A percentile compares a stretch with the other conserved stretches of the same genome.
phyloP scores from a whole-genome alignment of 2,329 filamentous ascomycete genomes.

The Lasiodiplodia gonubiensis region DNA sequence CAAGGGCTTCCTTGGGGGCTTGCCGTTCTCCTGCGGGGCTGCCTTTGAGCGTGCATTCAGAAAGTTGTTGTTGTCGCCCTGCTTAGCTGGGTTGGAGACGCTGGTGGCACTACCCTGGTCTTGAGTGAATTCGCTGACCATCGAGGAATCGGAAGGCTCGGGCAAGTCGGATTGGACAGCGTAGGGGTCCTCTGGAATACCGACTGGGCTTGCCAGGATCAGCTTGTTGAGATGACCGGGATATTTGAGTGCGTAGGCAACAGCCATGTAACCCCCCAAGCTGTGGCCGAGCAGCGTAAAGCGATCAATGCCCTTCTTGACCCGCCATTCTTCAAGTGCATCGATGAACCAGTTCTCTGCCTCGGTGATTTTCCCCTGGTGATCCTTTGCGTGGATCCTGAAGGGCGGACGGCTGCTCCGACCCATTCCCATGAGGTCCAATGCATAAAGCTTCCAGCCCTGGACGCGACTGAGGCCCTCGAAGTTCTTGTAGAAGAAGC shows the following conservation, averaged over 20 bases:
- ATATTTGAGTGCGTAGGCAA: slow-evolving; percentile 95
- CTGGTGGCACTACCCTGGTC: slow-evolving; percentile 63
- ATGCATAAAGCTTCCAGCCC: slow-evolving; percentile 87
- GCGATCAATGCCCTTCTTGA: slow-evolving; percentile 84
- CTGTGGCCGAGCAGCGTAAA: slow-evolving; percentile 95
- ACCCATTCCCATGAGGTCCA: slow-evolving; percentile 97
- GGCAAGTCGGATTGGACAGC: slow-evolving; percentile 82
- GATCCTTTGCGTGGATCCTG: slow-evolving; percentile 81
- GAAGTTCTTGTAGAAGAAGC: slow-evolving; percentile 99
- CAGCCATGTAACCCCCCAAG: slow-evolving; percentile 90
- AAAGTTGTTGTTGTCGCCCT: slow-evolving; percentile 57
- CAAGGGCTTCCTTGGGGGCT: slow-evolving; percentile 45
- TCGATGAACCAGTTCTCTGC: slow-evolving; percentile 97
- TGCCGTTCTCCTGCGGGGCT: slow-evolving; percentile 41
- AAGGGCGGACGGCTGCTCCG: slow-evolving; percentile 84
- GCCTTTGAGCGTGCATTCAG: slow-evolving; percentile 55
- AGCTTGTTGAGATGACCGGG: slow-evolving; percentile 94
- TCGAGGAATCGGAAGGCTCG: slow-evolving; percentile 72
- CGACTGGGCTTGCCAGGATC: slow-evolving; percentile 91
- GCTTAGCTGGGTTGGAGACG: slow-evolving; percentile 63
- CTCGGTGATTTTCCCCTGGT: slow-evolving; percentile 79
- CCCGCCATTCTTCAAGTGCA: slow-evolving; percentile 93
- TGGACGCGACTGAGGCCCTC: slow-evolving; percentile 78
- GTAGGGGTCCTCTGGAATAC: slow-evolving; percentile 92
- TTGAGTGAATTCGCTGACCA: slow-evolving; percentile 79